Base-by-base conservation (phyloP, 2,329 filamentous ascomycete species). In the Alternaria angustiovoidea region DNA sequence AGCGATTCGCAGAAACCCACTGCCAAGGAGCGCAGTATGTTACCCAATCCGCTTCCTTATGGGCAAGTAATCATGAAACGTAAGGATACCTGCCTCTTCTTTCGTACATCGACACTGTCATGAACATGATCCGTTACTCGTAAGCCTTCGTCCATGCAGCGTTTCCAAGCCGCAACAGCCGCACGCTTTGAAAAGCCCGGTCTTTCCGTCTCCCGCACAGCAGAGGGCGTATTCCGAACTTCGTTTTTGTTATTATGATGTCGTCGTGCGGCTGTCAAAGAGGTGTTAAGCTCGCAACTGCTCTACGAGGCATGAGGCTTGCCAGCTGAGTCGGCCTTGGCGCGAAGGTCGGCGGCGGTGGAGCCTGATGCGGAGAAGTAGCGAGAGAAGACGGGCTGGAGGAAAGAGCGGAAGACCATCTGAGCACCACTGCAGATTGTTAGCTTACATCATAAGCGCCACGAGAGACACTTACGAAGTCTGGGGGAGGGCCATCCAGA, bases 401-500 rank as follows among this genome's bases (percentile, higher is more conserved):
- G 83, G 88, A 98, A 92, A 66, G 94, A 97, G 81, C 92, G 91
- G 92, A 98, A 99, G 84, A 99, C 87, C 77, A 98, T 83, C 82
- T 98, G 93, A 75, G 95, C 94, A 79, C 95, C 95, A 79, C 95
- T 98, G 66, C 51, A 67, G 14, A 18, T 9, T 61, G 59, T 73
- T 48, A 68, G 65, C 22, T 54, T 34, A 26, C 32, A 22, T 26
- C 26, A 18, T 44, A 24, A 18, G 53, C 26, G n/a, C 42, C 43
- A n/a, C 4, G n/a, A 22, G 22, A 24, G 22, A 9, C 26, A 84
- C 90, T 79, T 90, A 97, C 94, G 86, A 86, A 85, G 96, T 97
- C 81, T 92, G 87, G 80, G 95, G 95, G 76, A 99, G 93, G 73
- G 94, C 89, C 84, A 99, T 93, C 95, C 95, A 99, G 80, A 99